phyloP scores from a whole-genome alignment of 805 yeast genomes.

The Metschnikowia henanensis region DNA sequence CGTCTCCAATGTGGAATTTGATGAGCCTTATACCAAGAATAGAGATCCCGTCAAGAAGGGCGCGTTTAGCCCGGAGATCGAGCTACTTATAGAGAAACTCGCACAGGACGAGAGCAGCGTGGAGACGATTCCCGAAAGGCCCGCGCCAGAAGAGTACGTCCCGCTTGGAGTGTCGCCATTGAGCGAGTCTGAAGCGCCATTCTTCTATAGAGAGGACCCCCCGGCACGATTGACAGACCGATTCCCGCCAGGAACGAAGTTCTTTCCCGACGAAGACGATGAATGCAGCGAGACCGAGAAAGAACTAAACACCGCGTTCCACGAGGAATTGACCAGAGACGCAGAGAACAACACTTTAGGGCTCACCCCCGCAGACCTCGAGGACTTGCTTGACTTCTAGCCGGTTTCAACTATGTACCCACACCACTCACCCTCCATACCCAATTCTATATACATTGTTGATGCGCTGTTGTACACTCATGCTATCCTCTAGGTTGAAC shows the following conservation, averaged over 20 bases:
- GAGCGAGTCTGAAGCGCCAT: conserved; percentile 20
- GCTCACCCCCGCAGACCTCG: conserved; percentile 32
- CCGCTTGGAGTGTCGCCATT: conserved; percentile 25
- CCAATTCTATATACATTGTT: conserved; percentile 3
- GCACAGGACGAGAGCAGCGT: conserved; percentile 40
- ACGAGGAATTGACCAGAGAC: conserved; percentile 9
- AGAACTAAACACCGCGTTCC: conserved; percentile 6
- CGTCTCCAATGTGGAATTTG: conserved; percentile 17
- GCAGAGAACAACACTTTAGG: conserved; percentile 25
- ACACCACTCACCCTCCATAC: background rate
- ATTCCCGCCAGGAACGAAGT: conserved; percentile 25
- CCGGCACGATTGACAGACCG: conserved; percentile 16
- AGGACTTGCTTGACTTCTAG: conserved; percentile 35
- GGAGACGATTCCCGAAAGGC: conserved; percentile 46
- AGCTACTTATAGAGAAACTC: conserved; percentile 20
- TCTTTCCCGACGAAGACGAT: conserved; percentile 13
- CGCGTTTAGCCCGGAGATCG: background rate
- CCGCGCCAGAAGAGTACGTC: conserved; percentile 19
- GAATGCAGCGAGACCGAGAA: conserved; percentile 9
- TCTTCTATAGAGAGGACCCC: conserved; percentile 27
- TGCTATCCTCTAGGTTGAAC: background rate
- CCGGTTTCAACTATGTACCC: conserved; percentile 5
- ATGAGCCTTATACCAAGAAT: conserved; percentile 1
- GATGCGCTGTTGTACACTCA: background rate
- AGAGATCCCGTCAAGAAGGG: conserved; percentile 31